Conservation (phyloP, 805 yeast genomes). For the Barnettozyma wickerhamii region DNA sequence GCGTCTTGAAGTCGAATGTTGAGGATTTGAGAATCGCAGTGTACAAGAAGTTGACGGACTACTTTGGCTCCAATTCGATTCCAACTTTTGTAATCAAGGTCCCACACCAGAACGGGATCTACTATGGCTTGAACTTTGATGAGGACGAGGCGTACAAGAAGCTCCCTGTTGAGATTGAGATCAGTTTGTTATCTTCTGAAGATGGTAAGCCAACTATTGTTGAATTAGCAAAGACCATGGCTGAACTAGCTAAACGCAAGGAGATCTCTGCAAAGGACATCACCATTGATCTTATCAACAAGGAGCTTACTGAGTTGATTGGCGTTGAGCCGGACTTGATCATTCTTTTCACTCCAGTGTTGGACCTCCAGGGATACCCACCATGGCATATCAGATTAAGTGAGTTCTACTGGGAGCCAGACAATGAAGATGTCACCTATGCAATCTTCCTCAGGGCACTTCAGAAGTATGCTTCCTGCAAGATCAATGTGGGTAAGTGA, state of each 20-base stretch:
- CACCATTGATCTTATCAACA: conserved; percentile 70
- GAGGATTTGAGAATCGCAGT: conserved; percentile 55
- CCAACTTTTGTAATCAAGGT: conserved; percentile 61
- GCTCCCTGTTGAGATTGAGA: conserved; percentile 47
- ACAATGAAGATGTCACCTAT: conserved; percentile 74
- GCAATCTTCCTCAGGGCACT: conserved; percentile 79
- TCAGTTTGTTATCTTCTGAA: conserved; percentile 61
- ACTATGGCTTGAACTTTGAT: conserved; percentile 35
- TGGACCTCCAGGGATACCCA: conserved; percentile 91
- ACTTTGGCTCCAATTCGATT: conserved; percentile 66
- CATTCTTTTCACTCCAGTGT: conserved; percentile 75
- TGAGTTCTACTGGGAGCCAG: conserved; percentile 89
- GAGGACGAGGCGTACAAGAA: conserved; percentile 30
- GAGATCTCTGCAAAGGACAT: conserved; percentile 64
- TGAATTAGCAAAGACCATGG: conserved; percentile 80
- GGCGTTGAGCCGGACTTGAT: conserved; percentile 93
- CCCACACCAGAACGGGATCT: conserved; percentile 59
- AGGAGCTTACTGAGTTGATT: conserved; percentile 66
- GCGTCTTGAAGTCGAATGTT: conserved; percentile 52
- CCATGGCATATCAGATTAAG: conserved; percentile 96
- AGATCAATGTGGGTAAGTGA: conserved; percentile 84
- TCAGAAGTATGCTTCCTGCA: conserved; percentile 71
- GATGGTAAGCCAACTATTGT: conserved; percentile 93
- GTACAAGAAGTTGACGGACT: conserved; percentile 53
- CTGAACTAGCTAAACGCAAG: conserved; percentile 60